Percentiles rank a stretch among this genome's conserved stretches.
Conservation (phyloP, 257 asterid species). For the Nicotiana benthamiana region DNA sequence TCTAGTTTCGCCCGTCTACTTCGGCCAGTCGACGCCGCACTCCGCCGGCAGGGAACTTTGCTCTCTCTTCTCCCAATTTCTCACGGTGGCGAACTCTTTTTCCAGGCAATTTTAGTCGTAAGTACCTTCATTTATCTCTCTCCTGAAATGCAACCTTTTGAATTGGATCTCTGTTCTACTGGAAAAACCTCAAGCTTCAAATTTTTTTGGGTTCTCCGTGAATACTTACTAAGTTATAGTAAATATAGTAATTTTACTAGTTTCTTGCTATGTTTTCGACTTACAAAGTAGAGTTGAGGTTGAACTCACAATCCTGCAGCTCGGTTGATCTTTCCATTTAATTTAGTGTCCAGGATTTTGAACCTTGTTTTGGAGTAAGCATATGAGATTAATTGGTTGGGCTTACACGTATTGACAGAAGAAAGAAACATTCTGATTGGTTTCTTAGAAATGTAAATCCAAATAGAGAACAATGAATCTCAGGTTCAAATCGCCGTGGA, state of each 20-base stretch:
- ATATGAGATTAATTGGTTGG: neutral
- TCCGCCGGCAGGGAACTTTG: too few relatives aligned
- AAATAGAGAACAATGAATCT: too few relatives aligned
- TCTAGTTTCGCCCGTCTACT: too few relatives aligned
- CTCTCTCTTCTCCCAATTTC: neutral
- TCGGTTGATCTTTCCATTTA: too few relatives aligned
- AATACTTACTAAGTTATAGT: neutral
- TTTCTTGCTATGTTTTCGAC: too few relatives aligned
- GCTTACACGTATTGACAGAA: neutral
- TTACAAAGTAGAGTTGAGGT: too few relatives aligned
- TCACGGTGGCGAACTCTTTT: neutral
- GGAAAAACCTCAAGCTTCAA: neutral
- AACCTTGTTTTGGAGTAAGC: neutral
- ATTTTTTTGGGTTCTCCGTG: neutral
- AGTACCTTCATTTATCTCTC: neutral
- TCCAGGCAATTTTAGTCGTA: neutral
- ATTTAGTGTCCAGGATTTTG: neutral
- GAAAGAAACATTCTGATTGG: neutral
- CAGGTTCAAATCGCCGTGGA: too few relatives aligned
- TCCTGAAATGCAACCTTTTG: neutral
- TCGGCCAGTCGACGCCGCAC: too few relatives aligned
- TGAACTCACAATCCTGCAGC: too few relatives aligned
- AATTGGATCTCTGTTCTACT: neutral
- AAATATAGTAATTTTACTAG: too few relatives aligned
- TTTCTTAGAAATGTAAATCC: neutral